Evolutionary conservation across 306 rosid species (phyloP).

Genomic region (Inga oerstediana): DNA sequence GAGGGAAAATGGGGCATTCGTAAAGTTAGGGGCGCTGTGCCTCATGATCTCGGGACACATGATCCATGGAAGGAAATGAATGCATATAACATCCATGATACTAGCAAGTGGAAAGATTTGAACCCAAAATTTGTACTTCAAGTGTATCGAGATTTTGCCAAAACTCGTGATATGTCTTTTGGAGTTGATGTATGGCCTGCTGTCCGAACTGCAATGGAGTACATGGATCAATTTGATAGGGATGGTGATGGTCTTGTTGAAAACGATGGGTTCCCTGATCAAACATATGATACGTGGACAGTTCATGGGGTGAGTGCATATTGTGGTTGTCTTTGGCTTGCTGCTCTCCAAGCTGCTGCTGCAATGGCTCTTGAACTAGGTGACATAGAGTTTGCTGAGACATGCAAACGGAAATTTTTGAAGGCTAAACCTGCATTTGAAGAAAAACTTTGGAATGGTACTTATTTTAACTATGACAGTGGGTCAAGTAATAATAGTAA

Average conservation of each 20-base stretch:
- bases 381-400: constrained; percentile 77
- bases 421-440: constrained; percentile 90
- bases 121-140: constrained; percentile 96
- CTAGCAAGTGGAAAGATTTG: constrained; percentile 97
- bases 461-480: constrained; percentile 94
- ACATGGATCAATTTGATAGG: constrained; percentile 90
- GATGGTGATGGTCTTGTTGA: constrained; percentile 91
- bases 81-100: constrained; percentile 95
- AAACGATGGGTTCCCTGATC: constrained; percentile 98
- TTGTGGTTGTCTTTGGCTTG: constrained; percentile 96
- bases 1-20: constrained; percentile 96
- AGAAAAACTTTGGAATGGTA: constrained; percentile 91
- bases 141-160: constrained; percentile 89
- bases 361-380: constrained; percentile 90
- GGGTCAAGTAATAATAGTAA: constrained; percentile 89
- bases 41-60: constrained; percentile 97
- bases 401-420: constrained; percentile 81
- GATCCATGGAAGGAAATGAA: constrained; percentile 99
- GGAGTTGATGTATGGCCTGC: constrained; percentile 99
- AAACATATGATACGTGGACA: constrained; percentile 97
- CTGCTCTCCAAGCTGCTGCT: constrained; percentile 98
- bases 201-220: constrained; percentile 93
- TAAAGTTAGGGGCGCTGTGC: constrained; percentile 95
- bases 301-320: constrained; percentile 97
- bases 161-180: constrained; percentile 89